phyloP scores from a whole-genome alignment of 2,329 filamentous ascomycete genomes.

The Scytalidium sp. region DNA sequence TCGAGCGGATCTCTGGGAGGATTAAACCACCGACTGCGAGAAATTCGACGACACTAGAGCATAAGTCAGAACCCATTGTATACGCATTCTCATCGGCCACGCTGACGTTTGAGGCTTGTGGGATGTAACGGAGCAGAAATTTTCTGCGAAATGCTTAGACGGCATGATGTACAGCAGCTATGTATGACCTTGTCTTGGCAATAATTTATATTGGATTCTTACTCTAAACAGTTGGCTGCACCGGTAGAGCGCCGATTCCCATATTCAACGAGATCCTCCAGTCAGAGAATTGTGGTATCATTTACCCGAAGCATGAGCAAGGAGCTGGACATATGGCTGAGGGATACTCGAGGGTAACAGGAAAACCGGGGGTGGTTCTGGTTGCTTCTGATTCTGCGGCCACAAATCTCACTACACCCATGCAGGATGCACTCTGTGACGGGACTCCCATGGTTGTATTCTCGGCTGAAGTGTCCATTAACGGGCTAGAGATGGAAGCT shows the following conservation, averaged over 20 bases:
- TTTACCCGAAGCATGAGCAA: conserved; percentile 1
- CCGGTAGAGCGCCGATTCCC: too few relatives aligned
- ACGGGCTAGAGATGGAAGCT: neutral
- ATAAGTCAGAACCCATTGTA: neutral
- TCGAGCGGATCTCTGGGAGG: too few relatives aligned
- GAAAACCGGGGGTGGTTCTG: conserved; percentile 1
- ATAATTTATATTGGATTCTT: too few relatives aligned
- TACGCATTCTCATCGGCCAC: neutral
- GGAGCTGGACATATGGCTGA: conserved; percentile 3
- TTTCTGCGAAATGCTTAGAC: too few relatives aligned
- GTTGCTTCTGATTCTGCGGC: neutral
- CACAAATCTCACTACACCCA: conserved; percentile 2
- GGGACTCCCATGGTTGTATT: conserved; percentile 3
- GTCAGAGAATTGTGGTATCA: neutral
- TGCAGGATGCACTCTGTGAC: neutral
- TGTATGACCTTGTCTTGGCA: too few relatives aligned
- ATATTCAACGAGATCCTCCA: too few relatives aligned
- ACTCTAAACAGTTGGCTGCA: too few relatives aligned
- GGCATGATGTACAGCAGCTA: too few relatives aligned
- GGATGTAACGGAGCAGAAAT: too few relatives aligned
- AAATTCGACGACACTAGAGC: too few relatives aligned
- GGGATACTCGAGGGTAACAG: neutral
- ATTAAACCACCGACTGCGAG: too few relatives aligned
- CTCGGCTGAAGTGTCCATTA: neutral
- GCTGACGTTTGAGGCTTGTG: neutral